These are phyloP conservation scores for Raphanus sativus DNA, from an alignment of 345 rosid species.

Conservation along the genomic window DNA sequence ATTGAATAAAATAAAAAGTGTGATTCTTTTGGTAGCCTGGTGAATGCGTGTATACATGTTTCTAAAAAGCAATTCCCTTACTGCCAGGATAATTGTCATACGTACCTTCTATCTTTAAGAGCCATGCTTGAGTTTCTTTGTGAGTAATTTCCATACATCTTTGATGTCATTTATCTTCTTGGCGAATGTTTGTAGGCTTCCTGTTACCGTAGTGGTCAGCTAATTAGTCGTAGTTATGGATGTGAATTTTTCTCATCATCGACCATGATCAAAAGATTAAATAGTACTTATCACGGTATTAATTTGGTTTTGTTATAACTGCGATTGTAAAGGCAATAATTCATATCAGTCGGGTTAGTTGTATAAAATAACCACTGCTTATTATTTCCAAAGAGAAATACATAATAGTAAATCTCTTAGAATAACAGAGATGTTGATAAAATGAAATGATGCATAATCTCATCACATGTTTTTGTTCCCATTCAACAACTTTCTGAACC, in stretches of 20 bases:
- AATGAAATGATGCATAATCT: neutral
- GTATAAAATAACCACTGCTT: neutral
- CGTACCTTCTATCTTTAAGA: no score
- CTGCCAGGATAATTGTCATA: neutral
- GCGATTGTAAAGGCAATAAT: neutral
- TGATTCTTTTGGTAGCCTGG: neutral
- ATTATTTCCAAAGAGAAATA: neutral
- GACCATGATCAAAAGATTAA: neutral
- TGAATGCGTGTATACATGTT: neutral
- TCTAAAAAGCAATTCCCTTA: neutral
- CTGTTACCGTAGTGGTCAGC: no score
- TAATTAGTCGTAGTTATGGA: no score
- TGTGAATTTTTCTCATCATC: no score
- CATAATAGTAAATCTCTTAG: neutral
- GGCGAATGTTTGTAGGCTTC: no score
- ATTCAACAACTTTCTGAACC: conserved; percentile 7
- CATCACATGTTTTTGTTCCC: neutral
- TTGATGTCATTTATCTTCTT: no score
- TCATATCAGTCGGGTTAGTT: neutral
- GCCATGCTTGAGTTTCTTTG: no score
- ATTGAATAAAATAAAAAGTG: no score
- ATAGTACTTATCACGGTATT: neutral
- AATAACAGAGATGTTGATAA: neutral
- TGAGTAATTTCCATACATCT: no score
- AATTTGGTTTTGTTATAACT: neutral